Evolutionary conservation across 331 rosid species (phyloP), one percentile per base, ranked within the genome.

Genomic region (Phaseolus coccineus): DNA sequence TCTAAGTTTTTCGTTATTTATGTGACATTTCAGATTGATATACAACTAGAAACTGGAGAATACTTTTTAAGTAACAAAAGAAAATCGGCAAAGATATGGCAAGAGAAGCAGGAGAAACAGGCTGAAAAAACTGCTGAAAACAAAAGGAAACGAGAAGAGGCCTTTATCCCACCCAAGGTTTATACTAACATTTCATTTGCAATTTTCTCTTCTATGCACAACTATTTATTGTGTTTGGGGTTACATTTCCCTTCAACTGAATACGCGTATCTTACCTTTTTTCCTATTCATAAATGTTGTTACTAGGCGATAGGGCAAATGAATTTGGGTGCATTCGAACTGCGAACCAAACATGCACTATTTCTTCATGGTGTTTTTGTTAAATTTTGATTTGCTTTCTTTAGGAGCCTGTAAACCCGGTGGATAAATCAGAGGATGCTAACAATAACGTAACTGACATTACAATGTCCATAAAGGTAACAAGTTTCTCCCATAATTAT

Each of bases 81-180:
- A 77, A 93, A 90, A 84, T 87, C 97, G 0, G 90, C 89, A 7
- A 95, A 91, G 97, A 95, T 84, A 68, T 95, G 97, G 99, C 94
- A 87, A 78, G 97, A 95, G 82, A 91, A 81, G 92, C 94, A 80
- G 85, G 96, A 88, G 72, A 84, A 89, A 81, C 99, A 95, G 71
- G 80, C 90, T n/a, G 87, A 87, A 71, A 95, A 95, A 90, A 82
- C 88, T 15, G 92, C 99, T 25, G 97, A 93, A 80, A 89, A 72
- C 88, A 91, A 95, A 83, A 85, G 92, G 84, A 95, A 89, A 86
- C 84, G 99, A 85, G 99, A 93, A 19, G 93, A 89, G 80, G 88
- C 92, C 35, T 95, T 86, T 84, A 67, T 95, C 66, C 96, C 97
- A 11, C 99, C 99, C 1, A 56, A 87, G 96, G 97, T 84, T 37